Percentiles rank a stretch among this genome's conserved stretches.
phyloP scores from a whole-genome alignment of 805 yeast genomes.

The Pichia paraexigua region DNA sequence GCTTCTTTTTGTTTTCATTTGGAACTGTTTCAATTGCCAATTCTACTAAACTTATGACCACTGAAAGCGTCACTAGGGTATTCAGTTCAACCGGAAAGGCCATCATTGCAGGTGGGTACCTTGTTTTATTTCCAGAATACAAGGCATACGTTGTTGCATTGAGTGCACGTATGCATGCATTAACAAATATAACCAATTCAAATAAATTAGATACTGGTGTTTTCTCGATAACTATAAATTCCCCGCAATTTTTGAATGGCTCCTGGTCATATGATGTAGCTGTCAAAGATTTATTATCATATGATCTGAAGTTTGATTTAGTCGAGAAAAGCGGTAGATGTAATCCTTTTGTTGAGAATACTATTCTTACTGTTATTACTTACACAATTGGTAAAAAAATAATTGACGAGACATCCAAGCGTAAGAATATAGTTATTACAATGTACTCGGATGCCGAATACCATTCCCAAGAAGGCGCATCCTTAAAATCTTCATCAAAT shows the following conservation, averaged over 20 bases:
- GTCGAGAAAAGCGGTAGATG: conserved; percentile 16
- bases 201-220: not conserved
- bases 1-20: not conserved
- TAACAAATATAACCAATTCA: conserved; percentile 7
- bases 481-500: conserved; percentile 27
- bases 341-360: conserved; percentile 73
- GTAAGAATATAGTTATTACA: conserved; percentile 38
- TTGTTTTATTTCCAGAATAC: conserved; percentile 75
- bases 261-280: conserved; percentile 51
- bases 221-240: conserved; percentile 38
- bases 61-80: conserved; percentile 29
- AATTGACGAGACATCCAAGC: conserved; percentile 2
- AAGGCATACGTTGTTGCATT: conserved; percentile 78
- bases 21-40: not conserved
- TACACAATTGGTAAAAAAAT: conserved; percentile 35
- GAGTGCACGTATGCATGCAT: conserved; percentile 85
- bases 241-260: conserved; percentile 72
- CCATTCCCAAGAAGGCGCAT: conserved; percentile 63
- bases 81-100: conserved; percentile 97
- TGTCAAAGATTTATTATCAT: conserved; percentile 5
- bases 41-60: not conserved
- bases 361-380: conserved; percentile 46
- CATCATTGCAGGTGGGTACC: conserved; percentile 86
- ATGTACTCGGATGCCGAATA: conserved; percentile 83
- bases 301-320: conserved; percentile 6